A percentile compares a stretch with the other conserved stretches of the same genome.
Evolutionary conservation across 1,284 basidiomycete species (phyloP).

Genomic region (Tilletia horrida): DNA sequence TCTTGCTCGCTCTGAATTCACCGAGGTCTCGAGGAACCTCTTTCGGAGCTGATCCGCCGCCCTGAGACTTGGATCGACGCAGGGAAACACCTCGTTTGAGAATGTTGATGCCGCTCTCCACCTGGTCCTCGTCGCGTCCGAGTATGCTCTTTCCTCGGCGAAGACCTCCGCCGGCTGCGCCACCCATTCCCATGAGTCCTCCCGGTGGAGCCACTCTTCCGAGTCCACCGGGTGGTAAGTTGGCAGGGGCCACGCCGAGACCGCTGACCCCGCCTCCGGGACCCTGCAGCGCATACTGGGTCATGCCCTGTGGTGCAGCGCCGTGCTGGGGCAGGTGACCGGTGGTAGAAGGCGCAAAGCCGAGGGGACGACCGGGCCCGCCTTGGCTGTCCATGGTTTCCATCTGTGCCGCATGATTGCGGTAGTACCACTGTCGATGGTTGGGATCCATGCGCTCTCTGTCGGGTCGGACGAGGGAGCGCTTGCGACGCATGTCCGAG

Average conservation of each 20-base stretch:
- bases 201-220: constrained; percentile 32
- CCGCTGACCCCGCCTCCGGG: constrained; percentile 54
- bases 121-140: constrained; percentile 52
- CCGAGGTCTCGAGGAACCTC: constrained; percentile 40
- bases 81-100: constrained; percentile 53
- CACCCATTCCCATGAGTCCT: neutral
- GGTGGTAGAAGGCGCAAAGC: constrained; percentile 53
- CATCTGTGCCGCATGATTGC: constrained; percentile 78
- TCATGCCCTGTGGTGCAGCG: constrained; percentile 39
- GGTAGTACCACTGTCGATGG: constrained; percentile 93
- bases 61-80: constrained; percentile 37
- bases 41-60: constrained; percentile 31
- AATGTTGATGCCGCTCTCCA: constrained; percentile 53
- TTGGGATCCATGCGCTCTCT: constrained; percentile 93
- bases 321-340: constrained; percentile 53
- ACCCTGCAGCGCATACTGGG: constrained; percentile 39
- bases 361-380: constrained; percentile 34
- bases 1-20: constrained; percentile 35
- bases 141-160: constrained; percentile 53
- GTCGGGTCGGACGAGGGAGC: constrained; percentile 88
- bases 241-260: constrained; percentile 37
- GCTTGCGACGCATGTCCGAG: constrained; percentile 68
- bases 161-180: constrained; percentile 23
- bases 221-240: constrained; percentile 39
- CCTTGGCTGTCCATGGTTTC: constrained; percentile 49